Base-by-base conservation (phyloP, 306 rosid genomes). In the Pachyrhizus erosus region DNA sequence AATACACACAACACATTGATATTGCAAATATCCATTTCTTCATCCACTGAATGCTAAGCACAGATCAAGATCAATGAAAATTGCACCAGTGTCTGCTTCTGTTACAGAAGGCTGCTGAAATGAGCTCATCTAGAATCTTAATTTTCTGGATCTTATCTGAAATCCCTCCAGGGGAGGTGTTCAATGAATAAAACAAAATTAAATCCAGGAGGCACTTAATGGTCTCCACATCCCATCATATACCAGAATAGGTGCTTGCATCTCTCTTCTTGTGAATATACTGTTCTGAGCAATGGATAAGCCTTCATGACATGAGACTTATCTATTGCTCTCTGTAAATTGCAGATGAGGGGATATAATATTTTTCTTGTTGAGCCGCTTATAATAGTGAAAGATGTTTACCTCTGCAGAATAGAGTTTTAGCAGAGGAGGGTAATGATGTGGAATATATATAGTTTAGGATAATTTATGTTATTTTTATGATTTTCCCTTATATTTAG, bases 221-320 rank as follows among this genome's bases (percentile, higher is more conserved):
- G 20, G 39, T 61, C 39, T 31, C 51, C 75, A 49, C 65, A 67
- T n/a, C n/a, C 68, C 49, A 51, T 45, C 76, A 52, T 23, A 10
- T 68, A 54, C 68, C 15, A 7, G 57, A 26, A 9, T 40, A 12
- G 62, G 70, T 70, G 5, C 26, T 21, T 24, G 37, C 54, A 40
- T 54, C 70, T 55, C 8, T 60, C 7, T 52, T 65, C 55, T 26
- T 70, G 62, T 43, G 62, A 49, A 77, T 57, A 55, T 1, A 39
- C 33, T 26, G 45, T 55, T 55, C 33, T 55, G 34, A 37, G 70
- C 61, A 0, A 65, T n/a, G 48, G 60, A 64, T 65, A 61, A 43
- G 54, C 31, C n/a, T 76, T 46, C 81, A 76, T 29, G 73, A 43
- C 81, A 76, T 29, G 73, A 43, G 80, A 45, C 49, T 26, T 18